Base-by-base conservation (phyloP, 306 rosid species). In the Clitoria ternatea region DNA sequence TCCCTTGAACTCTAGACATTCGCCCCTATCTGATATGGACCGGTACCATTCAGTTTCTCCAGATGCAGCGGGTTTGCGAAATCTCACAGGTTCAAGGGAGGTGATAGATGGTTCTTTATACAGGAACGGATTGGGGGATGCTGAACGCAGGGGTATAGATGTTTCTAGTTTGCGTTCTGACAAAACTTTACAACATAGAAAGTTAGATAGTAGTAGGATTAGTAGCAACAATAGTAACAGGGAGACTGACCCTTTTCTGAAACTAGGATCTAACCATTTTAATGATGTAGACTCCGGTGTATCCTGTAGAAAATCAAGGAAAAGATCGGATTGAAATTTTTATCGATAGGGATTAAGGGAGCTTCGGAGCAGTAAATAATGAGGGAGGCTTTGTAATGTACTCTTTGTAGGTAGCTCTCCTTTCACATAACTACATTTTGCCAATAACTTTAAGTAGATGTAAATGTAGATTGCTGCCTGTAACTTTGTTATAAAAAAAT, bases 1-100 rank as follows among this genome's bases (percentile, higher is more conserved):
- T 27, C 96, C 91, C 57, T 5, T 72, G 70, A 74, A 72, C 71
- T 79, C 60, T 7, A 73, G 74, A 74, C 90, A 61, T 79, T 86
- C 96, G 0, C 85, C 83, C 10, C 84, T 82, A 55, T 80, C 97
- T 22, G 79, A 90, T 70, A 73, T 65, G 70, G 86, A 83, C 74
- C 81, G 77, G 61, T 73, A 82, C 6, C 79, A 78, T 70, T 83
- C 91, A 47, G 80, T 77, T 68, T 81, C 77, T 77, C 75, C 77
- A 2, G 69, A 74, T 52, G 67, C 74, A 19, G 20, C 49, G 12
- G 74, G 76, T n/a, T 59, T 47, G 63, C 73, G n/a, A 60, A 37
- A 74, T 53, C 72, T 67, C 48, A 19, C 77, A 6, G 52, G 55
- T 60, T 57, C 40, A 42, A 44, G 35, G 23, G 24, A 12, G 32